Conservation (phyloP, 305 asterid genomes). For the Caryopteris hybrid region DNA sequence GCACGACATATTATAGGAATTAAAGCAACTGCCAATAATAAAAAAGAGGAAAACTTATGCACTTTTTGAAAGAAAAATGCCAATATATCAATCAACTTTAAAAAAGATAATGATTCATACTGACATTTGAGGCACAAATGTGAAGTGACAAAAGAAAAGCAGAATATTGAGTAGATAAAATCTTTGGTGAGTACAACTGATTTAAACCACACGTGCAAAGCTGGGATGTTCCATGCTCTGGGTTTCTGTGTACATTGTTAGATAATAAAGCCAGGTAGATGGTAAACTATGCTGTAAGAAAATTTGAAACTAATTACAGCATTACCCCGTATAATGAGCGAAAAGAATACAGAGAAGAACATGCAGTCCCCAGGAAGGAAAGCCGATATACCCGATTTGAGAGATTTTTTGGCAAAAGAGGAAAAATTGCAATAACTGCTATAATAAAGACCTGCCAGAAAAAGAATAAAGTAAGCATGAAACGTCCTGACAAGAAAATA, state of each 20-base stretch:
- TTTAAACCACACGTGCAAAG: conserved; percentile 88
- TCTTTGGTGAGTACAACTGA: conserved; percentile 74
- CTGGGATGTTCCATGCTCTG: conserved; percentile 92
- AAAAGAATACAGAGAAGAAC: conserved; percentile 71
- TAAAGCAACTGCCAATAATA: conserved; percentile 65
- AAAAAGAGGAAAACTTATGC: background rate
- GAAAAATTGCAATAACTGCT: conserved; percentile 82
- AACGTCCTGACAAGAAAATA: background rate
- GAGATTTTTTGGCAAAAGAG: conserved; percentile 70
- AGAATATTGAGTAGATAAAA: conserved; percentile 74
- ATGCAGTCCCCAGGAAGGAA: conserved; percentile 80
- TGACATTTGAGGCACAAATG: conserved; percentile 81
- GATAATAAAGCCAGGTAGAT: conserved; percentile 18
- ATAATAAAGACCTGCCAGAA: conserved; percentile 65
- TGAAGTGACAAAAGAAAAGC: conserved; percentile 75
- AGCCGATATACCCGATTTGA: conserved; percentile 80
- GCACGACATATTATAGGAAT: conserved; percentile 79
- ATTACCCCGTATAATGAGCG: conserved; percentile 84
- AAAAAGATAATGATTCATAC: conserved; percentile 14
- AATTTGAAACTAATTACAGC: conserved; percentile 6
- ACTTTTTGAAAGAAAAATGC: background rate
- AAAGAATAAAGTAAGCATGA: background rate
- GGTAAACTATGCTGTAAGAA: conserved; percentile 5
- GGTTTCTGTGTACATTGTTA: conserved; percentile 59
- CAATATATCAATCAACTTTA: background rate